Conservation (phyloP, 345 rosid genomes). For the Linum usitatissimum region DNA sequence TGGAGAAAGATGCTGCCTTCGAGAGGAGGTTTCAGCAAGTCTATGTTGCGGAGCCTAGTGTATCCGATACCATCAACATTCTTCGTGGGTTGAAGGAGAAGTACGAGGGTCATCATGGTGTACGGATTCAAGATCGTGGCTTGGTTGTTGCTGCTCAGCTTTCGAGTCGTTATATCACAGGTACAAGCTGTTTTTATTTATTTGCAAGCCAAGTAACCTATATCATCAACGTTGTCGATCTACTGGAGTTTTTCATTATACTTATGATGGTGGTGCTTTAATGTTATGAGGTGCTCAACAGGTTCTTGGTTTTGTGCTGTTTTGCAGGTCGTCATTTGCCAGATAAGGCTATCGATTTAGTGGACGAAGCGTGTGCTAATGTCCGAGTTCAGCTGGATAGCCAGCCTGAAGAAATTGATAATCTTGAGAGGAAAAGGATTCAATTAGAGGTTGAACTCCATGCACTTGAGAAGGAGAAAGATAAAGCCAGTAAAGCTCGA, state of each 20-base stretch:
- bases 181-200: constrained; percentile 21
- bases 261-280: background rate
- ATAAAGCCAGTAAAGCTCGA: constrained; percentile 84
- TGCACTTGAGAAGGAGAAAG: constrained; percentile 87
- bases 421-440: constrained; percentile 75
- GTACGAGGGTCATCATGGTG: constrained; percentile 95
- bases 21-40: constrained; percentile 92
- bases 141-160: constrained; percentile 77
- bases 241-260: too few relatives aligned
- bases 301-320: background rate
- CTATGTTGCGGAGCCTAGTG: constrained; percentile 90
- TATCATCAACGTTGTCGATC: too few relatives aligned
- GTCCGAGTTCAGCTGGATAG: constrained; percentile 95
- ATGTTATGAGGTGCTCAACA: background rate
- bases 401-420: constrained; percentile 92
- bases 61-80: constrained; percentile 64
- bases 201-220: too few relatives aligned
- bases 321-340: constrained; percentile 72
- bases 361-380: constrained; percentile 91
- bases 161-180: constrained; percentile 84
- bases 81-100: constrained; percentile 89
- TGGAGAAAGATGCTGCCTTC: constrained; percentile 94
- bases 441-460: constrained; percentile 84
- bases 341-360: constrained; percentile 87
- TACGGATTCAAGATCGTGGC: constrained; percentile 73